Evolutionary conservation across 2,329 filamentous ascomycete genomes (phyloP).

Genomic region (Monosporascus sp.): DNA sequence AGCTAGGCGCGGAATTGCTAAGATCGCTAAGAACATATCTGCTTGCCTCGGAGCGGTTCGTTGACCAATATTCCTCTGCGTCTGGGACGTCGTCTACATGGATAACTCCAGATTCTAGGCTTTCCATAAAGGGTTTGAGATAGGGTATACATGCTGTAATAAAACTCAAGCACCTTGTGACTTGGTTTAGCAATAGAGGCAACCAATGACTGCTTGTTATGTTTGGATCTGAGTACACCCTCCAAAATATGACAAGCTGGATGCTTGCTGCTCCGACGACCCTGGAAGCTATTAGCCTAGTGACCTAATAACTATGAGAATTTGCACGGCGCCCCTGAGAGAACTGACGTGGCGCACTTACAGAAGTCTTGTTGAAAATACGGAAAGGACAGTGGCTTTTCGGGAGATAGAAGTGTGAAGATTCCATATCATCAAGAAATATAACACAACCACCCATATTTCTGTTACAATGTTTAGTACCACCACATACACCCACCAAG

Average conservation of each 20-base stretch:
- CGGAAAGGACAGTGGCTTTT: background rate
- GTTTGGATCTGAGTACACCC: background rate
- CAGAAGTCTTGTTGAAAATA: background rate
- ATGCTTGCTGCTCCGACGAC: background rate
- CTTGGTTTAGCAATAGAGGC: background rate
- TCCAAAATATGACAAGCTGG: background rate
- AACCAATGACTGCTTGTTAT: background rate
- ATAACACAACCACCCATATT: background rate
- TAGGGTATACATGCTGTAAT: background rate
- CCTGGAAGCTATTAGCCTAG: background rate
- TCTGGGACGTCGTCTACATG: background rate
- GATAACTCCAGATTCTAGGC: background rate
- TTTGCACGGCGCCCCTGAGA: background rate
- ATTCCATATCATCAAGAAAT: background rate
- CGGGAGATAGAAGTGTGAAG: background rate
- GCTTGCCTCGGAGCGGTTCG: no score
- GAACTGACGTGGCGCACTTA: background rate
- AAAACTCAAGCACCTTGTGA: background rate
- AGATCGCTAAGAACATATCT: no score
- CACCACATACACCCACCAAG: background rate
- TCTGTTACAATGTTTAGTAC: background rate
- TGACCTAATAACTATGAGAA: background rate
- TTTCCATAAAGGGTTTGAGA: background rate
- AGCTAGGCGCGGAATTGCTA: no score
- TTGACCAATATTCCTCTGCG: no score